Conservation (phyloP, 73 alveolate species). For the Durusdinium trenchii region DNA sequence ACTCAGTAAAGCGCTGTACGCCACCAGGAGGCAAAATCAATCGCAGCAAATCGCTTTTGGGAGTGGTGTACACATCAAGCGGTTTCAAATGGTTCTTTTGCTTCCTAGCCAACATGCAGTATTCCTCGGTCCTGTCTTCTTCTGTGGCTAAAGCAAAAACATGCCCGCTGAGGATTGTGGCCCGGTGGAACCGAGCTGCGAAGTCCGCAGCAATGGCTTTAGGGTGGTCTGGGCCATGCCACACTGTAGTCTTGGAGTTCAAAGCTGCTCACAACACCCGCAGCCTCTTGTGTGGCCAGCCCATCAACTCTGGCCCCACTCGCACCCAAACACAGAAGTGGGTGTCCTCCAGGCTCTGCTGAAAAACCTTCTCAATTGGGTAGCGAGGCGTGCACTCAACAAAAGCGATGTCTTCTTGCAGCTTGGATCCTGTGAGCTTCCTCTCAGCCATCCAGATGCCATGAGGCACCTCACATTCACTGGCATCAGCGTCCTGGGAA, state of each 20-base stretch:
- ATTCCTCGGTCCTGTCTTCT: not conserved
- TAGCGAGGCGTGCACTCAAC: constrained; percentile 52
- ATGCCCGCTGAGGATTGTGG: not conserved
- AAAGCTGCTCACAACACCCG: constrained; percentile 41
- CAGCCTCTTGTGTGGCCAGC: constrained; percentile 40
- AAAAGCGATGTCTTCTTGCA: constrained; percentile 27
- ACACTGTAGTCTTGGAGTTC: not conserved
- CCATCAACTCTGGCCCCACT: constrained; percentile 34
- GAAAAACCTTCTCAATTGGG: not conserved
- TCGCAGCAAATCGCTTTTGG: constrained; percentile 14
- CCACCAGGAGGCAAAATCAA: constrained; percentile 34
- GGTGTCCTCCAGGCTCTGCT: not conserved
- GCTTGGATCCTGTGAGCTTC: not conserved
- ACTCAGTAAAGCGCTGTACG: constrained; percentile 12
- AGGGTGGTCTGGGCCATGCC: not conserved
- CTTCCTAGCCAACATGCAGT: not conserved
- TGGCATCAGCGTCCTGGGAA: not conserved
- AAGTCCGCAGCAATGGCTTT: not conserved
- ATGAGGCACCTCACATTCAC: constrained; percentile 45
- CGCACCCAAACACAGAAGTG: not conserved
- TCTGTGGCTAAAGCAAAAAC: not conserved
- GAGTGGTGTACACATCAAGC: not conserved
- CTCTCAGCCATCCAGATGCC: constrained; percentile 28
- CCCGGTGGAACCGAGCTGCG: constrained; percentile 22
- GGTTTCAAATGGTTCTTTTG: not conserved